These are phyloP conservation scores for Helicostylum pulchrum DNA, from an alignment of 192 early-diverging fungal species.

Conservation along the genomic window DNA sequence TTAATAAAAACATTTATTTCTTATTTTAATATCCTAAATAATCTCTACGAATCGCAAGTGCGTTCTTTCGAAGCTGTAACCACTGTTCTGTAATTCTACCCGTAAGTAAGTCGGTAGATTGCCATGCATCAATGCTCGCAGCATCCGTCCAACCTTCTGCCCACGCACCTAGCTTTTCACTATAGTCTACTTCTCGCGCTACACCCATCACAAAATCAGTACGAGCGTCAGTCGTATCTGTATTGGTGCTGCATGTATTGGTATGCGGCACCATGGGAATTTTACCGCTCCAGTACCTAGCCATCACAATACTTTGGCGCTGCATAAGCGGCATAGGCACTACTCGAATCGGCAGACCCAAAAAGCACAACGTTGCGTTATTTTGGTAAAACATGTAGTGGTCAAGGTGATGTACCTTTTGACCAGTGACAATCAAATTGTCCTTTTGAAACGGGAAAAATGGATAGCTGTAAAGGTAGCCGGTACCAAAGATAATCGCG, in stretches of 20 bases:
- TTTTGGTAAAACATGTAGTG: constrained; percentile 41
- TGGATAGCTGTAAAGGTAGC: constrained; percentile 59
- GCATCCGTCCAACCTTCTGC: constrained; percentile 22
- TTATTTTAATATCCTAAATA: constrained; percentile 35
- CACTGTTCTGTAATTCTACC: constrained; percentile 20
- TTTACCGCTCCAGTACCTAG: constrained; percentile 32
- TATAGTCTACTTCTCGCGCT: constrained; percentile 28
- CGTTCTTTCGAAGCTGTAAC: constrained; percentile 16
- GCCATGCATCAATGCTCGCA: not conserved
- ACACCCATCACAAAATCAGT: constrained; percentile 22
- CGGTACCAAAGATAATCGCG: constrained; percentile 61
- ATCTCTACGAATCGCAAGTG: constrained; percentile 18
- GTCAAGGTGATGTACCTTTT: constrained; percentile 42
- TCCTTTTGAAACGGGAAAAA: constrained; percentile 41
- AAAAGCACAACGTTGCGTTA: constrained; percentile 54
- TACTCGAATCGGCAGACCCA: constrained; percentile 55
- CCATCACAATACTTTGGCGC: constrained; percentile 49
- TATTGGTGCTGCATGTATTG: not conserved
- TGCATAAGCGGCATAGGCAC: constrained; percentile 62
- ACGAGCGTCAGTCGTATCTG: not conserved
- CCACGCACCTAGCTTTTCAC: constrained; percentile 32
- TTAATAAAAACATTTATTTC: not conserved
- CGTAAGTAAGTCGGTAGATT: constrained; percentile 4
- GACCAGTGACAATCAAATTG: constrained; percentile 33
- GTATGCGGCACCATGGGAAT: constrained; percentile 35